A percentile compares a stretch with the other conserved stretches of the same genome.
These are phyloP conservation scores for Chalciporus piperatus DNA, from an alignment of 768 basidiomycete genomes.

Conservation along the genomic window DNA sequence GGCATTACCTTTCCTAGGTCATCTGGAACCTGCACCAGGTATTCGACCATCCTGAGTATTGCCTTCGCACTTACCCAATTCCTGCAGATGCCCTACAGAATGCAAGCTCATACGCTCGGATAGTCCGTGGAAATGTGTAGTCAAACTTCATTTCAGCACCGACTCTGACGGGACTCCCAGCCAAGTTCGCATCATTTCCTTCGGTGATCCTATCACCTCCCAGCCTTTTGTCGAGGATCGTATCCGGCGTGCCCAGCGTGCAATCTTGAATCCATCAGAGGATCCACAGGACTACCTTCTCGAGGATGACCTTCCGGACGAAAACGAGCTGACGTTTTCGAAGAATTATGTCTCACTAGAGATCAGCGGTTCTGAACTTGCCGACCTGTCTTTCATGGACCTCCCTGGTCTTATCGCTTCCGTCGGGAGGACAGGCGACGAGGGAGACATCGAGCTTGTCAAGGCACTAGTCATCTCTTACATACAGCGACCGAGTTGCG, in stretches of 20 bases:
- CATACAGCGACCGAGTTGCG: constrained; percentile 63
- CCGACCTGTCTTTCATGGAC: constrained; percentile 65
- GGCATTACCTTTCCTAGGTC: constrained; percentile 69
- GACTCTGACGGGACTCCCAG: constrained; percentile 38
- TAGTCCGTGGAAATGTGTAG: constrained; percentile 47
- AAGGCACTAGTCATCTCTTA: constrained; percentile 55
- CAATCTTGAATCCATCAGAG: constrained; percentile 57
- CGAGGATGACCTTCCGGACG: constrained; percentile 5
- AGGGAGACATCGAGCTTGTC: constrained; percentile 59
- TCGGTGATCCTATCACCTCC: constrained; percentile 48
- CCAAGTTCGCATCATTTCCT: constrained; percentile 37
- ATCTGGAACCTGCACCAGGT: constrained; percentile 77
- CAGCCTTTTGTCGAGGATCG: constrained; percentile 60
- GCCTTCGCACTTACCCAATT: too few species aligned
- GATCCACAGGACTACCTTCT: constrained; percentile 14
- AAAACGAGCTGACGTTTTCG: constrained; percentile 42
- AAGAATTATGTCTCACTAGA: constrained; percentile 54
- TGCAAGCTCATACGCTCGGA: constrained; percentile 46
- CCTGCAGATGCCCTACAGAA: constrained; percentile 53
- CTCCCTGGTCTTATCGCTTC: constrained; percentile 64
- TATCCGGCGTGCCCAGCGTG: constrained; percentile 62
- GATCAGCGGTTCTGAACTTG: constrained; percentile 57
- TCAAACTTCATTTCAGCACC: constrained; percentile 42
- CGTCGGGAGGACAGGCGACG: constrained; percentile 46
- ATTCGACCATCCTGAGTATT: background rate